Conservation (phyloP, 2,329 filamentous ascomycete species). For the Cladosporium phlei region DNA sequence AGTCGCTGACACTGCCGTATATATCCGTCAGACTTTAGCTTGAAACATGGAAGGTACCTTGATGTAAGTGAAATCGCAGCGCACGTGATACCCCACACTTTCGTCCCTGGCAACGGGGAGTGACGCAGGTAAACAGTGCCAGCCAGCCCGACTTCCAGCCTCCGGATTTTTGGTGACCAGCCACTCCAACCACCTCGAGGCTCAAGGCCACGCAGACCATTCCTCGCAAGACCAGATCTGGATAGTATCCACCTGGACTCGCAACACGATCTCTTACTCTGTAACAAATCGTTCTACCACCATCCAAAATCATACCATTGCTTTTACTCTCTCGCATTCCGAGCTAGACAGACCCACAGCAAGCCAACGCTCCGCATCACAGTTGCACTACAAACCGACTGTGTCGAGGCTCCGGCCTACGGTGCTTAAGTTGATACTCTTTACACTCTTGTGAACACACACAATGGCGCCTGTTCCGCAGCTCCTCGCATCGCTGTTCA, state of each 20-base stretch:
- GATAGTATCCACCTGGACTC: slow-evolving; percentile 2
- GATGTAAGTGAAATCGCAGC: too few relatives aligned
- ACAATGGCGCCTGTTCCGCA: slow-evolving; percentile 28
- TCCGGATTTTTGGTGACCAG: background rate
- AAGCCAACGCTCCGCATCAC: slow-evolving; percentile 4
- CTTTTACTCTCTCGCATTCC: background rate
- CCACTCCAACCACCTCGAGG: slow-evolving; percentile 7
- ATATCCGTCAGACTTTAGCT: too few relatives aligned
- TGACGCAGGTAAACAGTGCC: slow-evolving; percentile 3
- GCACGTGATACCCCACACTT: too few relatives aligned
- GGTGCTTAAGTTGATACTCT: slow-evolving; percentile 1
- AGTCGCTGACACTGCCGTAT: too few relatives aligned
- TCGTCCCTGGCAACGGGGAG: background rate
- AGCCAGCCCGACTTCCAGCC: background rate
- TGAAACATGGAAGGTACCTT: too few relatives aligned
- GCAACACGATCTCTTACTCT: background rate
- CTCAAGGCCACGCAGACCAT: slow-evolving; percentile 1
- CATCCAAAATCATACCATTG: background rate
- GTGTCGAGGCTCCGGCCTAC: slow-evolving; percentile 29
- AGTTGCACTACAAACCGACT: background rate
- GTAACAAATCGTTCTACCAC: background rate
- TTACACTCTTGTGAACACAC: background rate
- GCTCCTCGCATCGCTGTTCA: slow-evolving; percentile 21
- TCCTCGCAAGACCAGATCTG: background rate
- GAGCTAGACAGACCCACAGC: background rate